Evolutionary conservation across 2,329 filamentous ascomycete genomes (phyloP), one percentile per base, ranked within the genome.

Genomic region (Plenodomus biglobosus): DNA sequence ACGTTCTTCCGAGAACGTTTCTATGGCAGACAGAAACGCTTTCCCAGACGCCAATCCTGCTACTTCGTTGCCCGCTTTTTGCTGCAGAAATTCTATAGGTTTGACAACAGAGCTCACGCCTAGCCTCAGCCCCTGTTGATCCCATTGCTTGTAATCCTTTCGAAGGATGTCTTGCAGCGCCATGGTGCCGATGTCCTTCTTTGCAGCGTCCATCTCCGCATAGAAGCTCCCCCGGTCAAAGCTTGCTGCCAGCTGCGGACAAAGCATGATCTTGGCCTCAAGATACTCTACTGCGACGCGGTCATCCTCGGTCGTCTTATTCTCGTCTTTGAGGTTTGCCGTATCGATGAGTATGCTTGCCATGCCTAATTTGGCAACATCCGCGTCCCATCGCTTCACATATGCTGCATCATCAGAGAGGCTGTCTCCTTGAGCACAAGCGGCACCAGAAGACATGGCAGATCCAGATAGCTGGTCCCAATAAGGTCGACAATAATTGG

Each of bases 111-210:
- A 82, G 59, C 83, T 82, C 45, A 89, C 83, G n/a, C 88, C 88
- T 3, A 92, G 76, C 16, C 73, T 76, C 32, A 83, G 65, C 0
- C 58, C 69, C 42, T 70, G 73, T 10, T 74, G 74, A 10, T 73
- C 74, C 88, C 88, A 94, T 64, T 88, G 80, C 74, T 95, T 95
- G 73, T 92, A 95, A 72, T 95, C 89, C 69, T 92, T 92, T 55
- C 87, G 79, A 43, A 92, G 71, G 34, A 92, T 80, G 58, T 92
- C 88, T 18, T 79, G 74, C 56, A 90, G 70, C 32, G 73, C 75
- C 38, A 94, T 72, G 0, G 65, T 58, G 2, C 79, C 81, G 42
- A 94, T 78, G 56, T 90, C 81, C 53, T 83, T 80, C 70, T 92
- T 92, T 4, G 88, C 85, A 4, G 70, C 70, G 1, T 78, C 76